Evolutionary conservation across 345 rosid species (phyloP).

Genomic region (Gossypioides kirkii): DNA sequence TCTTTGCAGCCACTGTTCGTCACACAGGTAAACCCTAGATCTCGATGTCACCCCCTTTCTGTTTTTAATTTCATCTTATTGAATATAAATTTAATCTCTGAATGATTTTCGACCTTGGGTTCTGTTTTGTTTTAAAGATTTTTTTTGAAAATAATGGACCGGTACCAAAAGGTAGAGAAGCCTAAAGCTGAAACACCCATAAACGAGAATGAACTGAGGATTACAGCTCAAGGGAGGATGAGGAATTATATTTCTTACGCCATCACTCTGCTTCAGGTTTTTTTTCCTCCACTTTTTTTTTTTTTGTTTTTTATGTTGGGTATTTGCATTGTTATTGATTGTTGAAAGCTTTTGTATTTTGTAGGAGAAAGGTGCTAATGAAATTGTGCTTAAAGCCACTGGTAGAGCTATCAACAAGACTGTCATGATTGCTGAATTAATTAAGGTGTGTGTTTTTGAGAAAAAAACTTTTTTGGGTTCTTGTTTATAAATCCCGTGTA

Average conservation of each 20-base stretch:
- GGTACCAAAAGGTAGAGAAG: conserved; percentile 52
- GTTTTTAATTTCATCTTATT: background rate
- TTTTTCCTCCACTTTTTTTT: background rate
- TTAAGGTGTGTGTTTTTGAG: background rate
- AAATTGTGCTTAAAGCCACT: conserved; percentile 6
- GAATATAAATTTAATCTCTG: background rate
- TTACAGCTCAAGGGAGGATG: conserved; percentile 48
- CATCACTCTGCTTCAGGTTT: conserved; percentile 42
- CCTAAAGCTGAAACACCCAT: conserved; percentile 40
- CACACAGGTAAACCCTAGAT: conserved; percentile 10
- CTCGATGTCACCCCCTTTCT: background rate
- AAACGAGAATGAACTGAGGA: conserved; percentile 47
- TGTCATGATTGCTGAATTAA: conserved; percentile 11
- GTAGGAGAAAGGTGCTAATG: conserved; percentile 10
- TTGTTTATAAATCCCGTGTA: background rate
- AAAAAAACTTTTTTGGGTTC: no score
- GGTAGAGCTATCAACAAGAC: conserved; percentile 13
- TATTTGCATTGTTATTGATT: background rate
- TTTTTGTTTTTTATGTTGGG: background rate
- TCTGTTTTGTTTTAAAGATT: conserved; percentile 1
- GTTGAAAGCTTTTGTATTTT: background rate
- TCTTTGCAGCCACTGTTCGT: background rate
- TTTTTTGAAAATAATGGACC: conserved; percentile 30
- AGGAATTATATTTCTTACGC: conserved; percentile 49
- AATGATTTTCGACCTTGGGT: background rate